Conservation (phyloP, 805 yeast species). For the Candida caryicola region DNA sequence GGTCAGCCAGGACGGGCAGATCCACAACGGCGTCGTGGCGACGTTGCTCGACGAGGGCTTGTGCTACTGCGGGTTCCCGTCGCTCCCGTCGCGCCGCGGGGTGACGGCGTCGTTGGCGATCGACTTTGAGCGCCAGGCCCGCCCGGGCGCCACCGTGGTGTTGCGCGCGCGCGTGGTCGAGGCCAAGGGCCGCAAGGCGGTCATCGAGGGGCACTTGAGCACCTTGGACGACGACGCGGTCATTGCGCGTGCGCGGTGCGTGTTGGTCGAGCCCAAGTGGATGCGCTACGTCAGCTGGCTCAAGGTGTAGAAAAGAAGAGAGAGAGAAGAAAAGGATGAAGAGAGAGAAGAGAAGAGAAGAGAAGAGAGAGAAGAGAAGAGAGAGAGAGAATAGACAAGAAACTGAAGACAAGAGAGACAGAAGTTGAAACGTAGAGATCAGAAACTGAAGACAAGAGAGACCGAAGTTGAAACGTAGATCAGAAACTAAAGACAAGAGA, state of each 20-base stretch:
- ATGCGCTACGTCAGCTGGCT: constrained; percentile 61
- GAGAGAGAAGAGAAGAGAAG: too few species aligned
- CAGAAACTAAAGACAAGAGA: too few species aligned
- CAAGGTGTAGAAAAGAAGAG: not conserved
- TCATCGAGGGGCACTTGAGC: constrained; percentile 65
- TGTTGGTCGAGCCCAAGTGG: constrained; percentile 87
- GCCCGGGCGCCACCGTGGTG: constrained; percentile 62
- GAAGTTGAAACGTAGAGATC: too few species aligned
- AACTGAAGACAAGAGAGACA: too few species aligned
- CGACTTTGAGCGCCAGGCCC: constrained; percentile 61
- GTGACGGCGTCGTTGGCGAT: constrained; percentile 80
- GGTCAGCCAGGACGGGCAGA: constrained; percentile 65
- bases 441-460: too few species aligned
- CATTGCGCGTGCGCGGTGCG: constrained; percentile 63
- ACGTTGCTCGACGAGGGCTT: constrained; percentile 81
- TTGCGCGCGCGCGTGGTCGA: constrained; percentile 65
- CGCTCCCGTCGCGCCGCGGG: constrained; percentile 76
- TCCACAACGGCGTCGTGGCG: constrained; percentile 79
- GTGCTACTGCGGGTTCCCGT: constrained; percentile 81
- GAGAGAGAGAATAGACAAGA: too few species aligned
- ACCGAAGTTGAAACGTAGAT: too few species aligned
- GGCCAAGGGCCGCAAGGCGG: constrained; percentile 75
- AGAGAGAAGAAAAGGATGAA: too few species aligned
- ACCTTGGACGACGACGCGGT: constrained; percentile 37
- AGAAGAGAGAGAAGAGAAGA: too few species aligned